Percentiles rank a stretch among this genome's conserved stretches.
Evolutionary conservation across 2,329 filamentous ascomycete genomes (phyloP).

Genomic region (Cladophialophora psammophila): DNA sequence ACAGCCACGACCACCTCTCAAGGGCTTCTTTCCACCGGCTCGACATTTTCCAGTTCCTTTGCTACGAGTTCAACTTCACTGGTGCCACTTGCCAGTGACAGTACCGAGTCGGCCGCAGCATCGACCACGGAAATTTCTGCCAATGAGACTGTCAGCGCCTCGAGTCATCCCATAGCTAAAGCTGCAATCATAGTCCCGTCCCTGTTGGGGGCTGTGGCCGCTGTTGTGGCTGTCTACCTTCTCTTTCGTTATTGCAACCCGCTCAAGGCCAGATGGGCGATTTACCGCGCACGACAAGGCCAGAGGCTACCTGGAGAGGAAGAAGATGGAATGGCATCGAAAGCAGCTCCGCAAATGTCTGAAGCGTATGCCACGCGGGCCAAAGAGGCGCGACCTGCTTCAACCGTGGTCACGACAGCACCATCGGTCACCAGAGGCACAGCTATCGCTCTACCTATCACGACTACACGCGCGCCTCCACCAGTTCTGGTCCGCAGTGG

Average conservation of each 20-base stretch:
- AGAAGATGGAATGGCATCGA: slow-evolving; percentile 8
- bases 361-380: slow-evolving; percentile 15
- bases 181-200: slow-evolving; percentile 20
- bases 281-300: slow-evolving; percentile 9
- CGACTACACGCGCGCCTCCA: slow-evolving; percentile 8
- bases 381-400: neutral
- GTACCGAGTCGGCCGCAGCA: neutral
- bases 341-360: slow-evolving; percentile 2
- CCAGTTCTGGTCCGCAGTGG: slow-evolving; percentile 8
- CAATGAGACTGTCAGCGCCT: neutral
- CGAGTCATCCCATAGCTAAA: slow-evolving; percentile 1
- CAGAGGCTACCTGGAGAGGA: slow-evolving; percentile 17
- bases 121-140: neutral
- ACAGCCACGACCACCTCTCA: neutral
- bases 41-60: neutral
- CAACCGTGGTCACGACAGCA: slow-evolving; percentile 2
- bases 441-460: slow-evolving; percentile 3
- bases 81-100: neutral
- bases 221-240: slow-evolving; percentile 14
- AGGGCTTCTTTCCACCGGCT: neutral
- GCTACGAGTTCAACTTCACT: neutral
- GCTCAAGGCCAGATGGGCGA: slow-evolving; percentile 5
- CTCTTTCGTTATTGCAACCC: slow-evolving; percentile 25
- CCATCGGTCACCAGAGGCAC: slow-evolving; percentile 1
- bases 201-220: slow-evolving; percentile 21